phyloP scores from a whole-genome alignment of 352 stramenopile species.

The Globisporangium parvum region DNA sequence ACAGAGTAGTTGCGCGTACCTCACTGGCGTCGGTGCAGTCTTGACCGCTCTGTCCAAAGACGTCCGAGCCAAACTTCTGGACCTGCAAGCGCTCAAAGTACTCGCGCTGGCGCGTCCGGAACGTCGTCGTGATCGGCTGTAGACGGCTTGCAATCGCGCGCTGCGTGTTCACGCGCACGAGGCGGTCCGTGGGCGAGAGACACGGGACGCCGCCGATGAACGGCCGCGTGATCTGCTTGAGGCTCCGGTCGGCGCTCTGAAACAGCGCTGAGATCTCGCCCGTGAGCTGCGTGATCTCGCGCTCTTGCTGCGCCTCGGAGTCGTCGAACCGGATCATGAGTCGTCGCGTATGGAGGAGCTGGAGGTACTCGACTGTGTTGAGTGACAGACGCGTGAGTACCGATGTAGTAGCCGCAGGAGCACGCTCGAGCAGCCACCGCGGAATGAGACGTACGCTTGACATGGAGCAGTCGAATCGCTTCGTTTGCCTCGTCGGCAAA shows the following conservation, averaged over 20 bases:
- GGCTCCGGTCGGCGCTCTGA: slow-evolving; percentile 50
- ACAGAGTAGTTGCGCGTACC: background rate
- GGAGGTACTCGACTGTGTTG: slow-evolving; percentile 66
- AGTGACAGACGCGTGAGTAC: background rate
- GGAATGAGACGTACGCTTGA: slow-evolving; percentile 42
- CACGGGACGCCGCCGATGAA: slow-evolving; percentile 44
- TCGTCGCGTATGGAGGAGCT: slow-evolving; percentile 65
- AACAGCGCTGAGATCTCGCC: slow-evolving; percentile 62
- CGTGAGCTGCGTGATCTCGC: slow-evolving; percentile 62
- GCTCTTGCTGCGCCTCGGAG: slow-evolving; percentile 57
- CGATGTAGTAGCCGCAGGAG: background rate
- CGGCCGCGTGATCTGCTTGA: slow-evolving; percentile 62
- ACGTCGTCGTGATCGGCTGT: slow-evolving; percentile 56
- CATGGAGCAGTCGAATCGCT: slow-evolving; percentile 51
- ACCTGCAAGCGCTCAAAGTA: slow-evolving; percentile 67
- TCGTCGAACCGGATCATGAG: slow-evolving; percentile 83
- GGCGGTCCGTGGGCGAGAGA: slow-evolving; percentile 39
- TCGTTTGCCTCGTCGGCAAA: slow-evolving; percentile 64
- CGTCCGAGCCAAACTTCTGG: slow-evolving; percentile 67
- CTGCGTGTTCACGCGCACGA: slow-evolving; percentile 66
- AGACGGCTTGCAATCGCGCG: slow-evolving; percentile 52
- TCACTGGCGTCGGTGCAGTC: slow-evolving; percentile 24
- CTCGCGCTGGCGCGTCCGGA: slow-evolving; percentile 60
- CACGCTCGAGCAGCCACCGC: too few relatives aligned
- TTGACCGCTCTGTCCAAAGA: slow-evolving; percentile 23